A percentile compares a stretch with the other conserved stretches of the same genome.
phyloP scores from a whole-genome alignment of 2,329 filamentous ascomycete species.

The Pestalotiopsis sp. region DNA sequence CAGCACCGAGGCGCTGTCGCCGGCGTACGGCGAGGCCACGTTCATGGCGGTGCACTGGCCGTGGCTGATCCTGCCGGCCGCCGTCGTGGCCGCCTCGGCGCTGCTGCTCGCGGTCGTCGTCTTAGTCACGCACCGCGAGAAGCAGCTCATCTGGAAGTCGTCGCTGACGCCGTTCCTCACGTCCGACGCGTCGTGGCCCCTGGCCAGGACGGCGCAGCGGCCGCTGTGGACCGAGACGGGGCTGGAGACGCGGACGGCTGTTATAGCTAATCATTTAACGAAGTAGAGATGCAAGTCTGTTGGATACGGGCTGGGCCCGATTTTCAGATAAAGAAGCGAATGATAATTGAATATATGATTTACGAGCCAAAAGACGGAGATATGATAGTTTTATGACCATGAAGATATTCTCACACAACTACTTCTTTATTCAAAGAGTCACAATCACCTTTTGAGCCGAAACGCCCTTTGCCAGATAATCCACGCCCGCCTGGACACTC shows the following conservation, averaged over 20 bases:
- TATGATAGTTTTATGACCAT: too few relatives aligned
- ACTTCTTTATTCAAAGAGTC: neutral
- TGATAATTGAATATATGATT: neutral
- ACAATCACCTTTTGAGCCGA: conserved; percentile 44
- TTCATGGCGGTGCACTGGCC: conserved; percentile 1
- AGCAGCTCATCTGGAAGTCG: conserved; percentile 9
- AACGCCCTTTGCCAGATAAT: conserved; percentile 36
- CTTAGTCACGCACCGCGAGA: neutral
- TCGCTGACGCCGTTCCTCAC: conserved; percentile 3
- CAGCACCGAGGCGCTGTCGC: neutral
- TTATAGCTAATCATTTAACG: conserved; percentile 3
- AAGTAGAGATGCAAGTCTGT: neutral
- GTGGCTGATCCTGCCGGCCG: neutral
- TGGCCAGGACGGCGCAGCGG: neutral
- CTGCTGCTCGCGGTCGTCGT: neutral
- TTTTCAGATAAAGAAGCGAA: neutral
- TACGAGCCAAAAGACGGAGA: neutral
- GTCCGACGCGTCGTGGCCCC: conserved; percentile 1
- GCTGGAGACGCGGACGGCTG: neutral
- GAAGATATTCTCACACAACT: too few relatives aligned
- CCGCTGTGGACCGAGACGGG: neutral
- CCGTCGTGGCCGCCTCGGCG: neutral
- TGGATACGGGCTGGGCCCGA: neutral
- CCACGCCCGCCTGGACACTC: conserved; percentile 39
- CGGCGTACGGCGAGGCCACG: neutral